Evolutionary conservation across 2,329 filamentous ascomycete genomes (phyloP).

Genomic region (Colletotrichum liriopes): DNA sequence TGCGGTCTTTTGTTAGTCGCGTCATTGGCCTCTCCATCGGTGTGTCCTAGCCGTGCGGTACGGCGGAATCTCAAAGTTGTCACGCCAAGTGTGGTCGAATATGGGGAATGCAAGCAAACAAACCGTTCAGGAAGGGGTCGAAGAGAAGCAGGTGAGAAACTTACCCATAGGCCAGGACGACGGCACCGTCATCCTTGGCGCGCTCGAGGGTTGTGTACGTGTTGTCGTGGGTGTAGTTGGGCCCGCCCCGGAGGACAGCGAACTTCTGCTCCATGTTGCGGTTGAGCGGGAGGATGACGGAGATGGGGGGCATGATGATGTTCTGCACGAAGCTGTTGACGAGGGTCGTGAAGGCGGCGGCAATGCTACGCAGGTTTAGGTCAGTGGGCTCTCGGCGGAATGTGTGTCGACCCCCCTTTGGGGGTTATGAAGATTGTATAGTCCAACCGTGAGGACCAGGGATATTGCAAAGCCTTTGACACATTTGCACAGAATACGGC

Average conservation of each 20-base stretch:
- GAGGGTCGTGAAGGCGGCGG: constrained; percentile 79
- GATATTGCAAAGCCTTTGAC: not conserved
- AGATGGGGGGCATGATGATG: constrained; percentile 78
- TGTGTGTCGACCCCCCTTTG: not conserved
- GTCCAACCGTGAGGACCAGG: not conserved
- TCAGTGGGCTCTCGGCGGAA: not conserved
- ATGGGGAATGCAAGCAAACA: not conserved
- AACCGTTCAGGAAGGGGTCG: not conserved
- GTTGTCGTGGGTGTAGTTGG: constrained; percentile 63
- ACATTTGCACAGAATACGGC: not conserved
- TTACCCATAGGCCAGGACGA: constrained; percentile 80
- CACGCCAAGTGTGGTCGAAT: not conserved
- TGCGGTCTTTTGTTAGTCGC: constrained; percentile 47
- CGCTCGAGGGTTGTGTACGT: constrained; percentile 81
- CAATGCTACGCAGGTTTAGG: constrained; percentile 66
- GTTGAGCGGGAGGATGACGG: constrained; percentile 77
- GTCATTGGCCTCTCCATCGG: too few relatives aligned
- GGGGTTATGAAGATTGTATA: not conserved
- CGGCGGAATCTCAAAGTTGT: not conserved
- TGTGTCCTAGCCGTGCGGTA: too few relatives aligned
- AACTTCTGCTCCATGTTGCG: constrained; percentile 84
- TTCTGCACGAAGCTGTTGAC: constrained; percentile 82
- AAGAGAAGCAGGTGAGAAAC: constrained; percentile 44
- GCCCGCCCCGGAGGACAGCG: constrained; percentile 73
- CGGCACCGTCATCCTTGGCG: constrained; percentile 79